Evolutionary conservation across 441 rosid species (phyloP), one percentile per base, ranked within the genome.

Genomic region (Populus hybrid): DNA sequence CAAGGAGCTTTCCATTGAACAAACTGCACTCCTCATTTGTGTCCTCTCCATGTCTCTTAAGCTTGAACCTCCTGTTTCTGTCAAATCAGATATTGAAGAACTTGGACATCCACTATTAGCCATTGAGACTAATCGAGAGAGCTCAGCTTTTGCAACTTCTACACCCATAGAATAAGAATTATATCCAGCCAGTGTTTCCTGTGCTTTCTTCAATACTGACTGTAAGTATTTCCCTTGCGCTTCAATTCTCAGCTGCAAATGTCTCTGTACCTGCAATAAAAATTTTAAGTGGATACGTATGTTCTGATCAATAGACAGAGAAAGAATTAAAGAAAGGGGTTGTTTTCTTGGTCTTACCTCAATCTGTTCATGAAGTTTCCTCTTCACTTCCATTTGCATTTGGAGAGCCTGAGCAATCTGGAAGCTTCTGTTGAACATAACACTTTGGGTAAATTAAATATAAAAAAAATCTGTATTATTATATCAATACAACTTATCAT

Each of bases 171-270:
- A 75, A 36, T 93, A 90, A 69, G 91, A 82, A 79, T 81, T 83
- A 79, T 92, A 93, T 28, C 93, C 95, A 18, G 95, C 81, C 20
- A 96, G 90, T 36, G 98, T 94, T 86, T 94, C 97, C 85, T 94
- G 96, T 79, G 99, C 99, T 85, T 90, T 94, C 74, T 82, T 87
- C 78, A 94, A 78, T 63, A 96, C 98, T 1, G 99, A 87, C 23
- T 90, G 94, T 71, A 96, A 79, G 86, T 96, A 96, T 87, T 94
- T 96, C 64, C 97, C 97, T 85, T 96, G 98, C 78, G 99, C 98
- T 84, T 94, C 99, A 71, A 96, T 96, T 85, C 97, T 91, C 81
- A 96, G 91, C 85, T 93, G 99, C 65, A 96, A 86, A 86, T 89
- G 99, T 83, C 90, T 93, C 86, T 96, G 98, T 68, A 96, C 99